Evolutionary conservation across 225 moss, liverwort and hornwort species (phyloP).

Genomic region (Climacium dendroides): DNA sequence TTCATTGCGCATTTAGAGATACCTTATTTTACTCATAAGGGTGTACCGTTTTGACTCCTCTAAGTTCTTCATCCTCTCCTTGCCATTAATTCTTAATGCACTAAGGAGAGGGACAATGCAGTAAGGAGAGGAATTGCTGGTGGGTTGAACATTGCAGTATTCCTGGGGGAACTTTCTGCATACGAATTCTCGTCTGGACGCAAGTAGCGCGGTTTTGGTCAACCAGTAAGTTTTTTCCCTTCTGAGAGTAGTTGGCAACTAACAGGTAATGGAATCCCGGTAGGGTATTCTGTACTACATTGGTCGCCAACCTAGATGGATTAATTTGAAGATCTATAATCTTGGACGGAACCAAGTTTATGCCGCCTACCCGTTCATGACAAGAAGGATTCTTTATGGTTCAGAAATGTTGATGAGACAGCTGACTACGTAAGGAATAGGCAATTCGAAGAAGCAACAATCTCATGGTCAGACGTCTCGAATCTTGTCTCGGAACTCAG

Average conservation of each 20-base stretch:
- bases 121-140: not conserved
- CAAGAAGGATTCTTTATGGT: not conserved
- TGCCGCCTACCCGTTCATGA: not conserved
- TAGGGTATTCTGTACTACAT: too few relatives aligned
- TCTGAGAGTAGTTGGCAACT: not conserved
- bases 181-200: constrained; percentile 30
- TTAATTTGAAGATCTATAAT: not conserved
- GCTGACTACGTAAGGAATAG: constrained; percentile 4
- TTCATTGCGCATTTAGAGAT: not conserved
- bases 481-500: constrained; percentile 15
- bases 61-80: not conserved
- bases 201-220: not conserved
- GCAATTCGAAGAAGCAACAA: constrained; percentile 14
- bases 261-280: not conserved
- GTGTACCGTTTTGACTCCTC: not conserved
- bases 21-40: not conserved
- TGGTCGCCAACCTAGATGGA: not conserved
- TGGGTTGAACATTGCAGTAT: constrained; percentile 15
- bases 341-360: not conserved
- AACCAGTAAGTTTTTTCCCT: not conserved
- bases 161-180: constrained; percentile 30
- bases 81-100: not conserved
- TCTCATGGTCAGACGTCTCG: constrained; percentile 6
- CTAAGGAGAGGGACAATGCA: not conserved
- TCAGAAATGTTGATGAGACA: constrained; percentile 23